Conservation (phyloP, 148 eudicot species). For the Vaccinium corymbosum region DNA sequence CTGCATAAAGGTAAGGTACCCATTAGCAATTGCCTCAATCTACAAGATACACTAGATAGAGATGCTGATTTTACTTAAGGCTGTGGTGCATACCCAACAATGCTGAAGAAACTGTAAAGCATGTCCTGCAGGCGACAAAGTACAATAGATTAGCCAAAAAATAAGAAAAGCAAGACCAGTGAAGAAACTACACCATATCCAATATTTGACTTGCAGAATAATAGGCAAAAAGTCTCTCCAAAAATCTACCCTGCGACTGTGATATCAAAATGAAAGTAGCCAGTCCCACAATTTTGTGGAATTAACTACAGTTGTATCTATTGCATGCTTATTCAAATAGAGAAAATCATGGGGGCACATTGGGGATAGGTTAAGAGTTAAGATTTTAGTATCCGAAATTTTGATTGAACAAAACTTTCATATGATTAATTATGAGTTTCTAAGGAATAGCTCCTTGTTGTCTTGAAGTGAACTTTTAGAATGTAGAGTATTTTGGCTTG, state of each 20-base stretch:
- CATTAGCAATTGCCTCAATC: slow-evolving; percentile 10
- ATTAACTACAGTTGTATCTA: neutral
- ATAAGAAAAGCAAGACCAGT: neutral
- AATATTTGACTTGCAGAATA: neutral
- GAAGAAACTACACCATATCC: neutral
- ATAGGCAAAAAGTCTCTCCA: neutral
- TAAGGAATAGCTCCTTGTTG: no score
- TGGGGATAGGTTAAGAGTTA: neutral
- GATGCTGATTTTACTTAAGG: slow-evolving; percentile 13
- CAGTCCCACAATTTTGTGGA: neutral
- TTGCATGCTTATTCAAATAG: neutral
- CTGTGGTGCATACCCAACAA: slow-evolving; percentile 61
- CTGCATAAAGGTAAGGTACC: slow-evolving; percentile 39
- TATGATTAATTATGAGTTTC: no score
- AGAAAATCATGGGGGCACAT: neutral
- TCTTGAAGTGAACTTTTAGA: no score
- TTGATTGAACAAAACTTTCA: no score
- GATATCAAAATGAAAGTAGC: neutral
- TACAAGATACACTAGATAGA: slow-evolving; percentile 16
- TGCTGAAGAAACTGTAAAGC: slow-evolving; percentile 97
- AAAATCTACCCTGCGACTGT: neutral
- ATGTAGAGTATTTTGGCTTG: no score
- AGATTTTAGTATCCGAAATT: no score
- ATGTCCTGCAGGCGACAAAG: slow-evolving; percentile 64
- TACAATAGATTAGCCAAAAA: neutral